Percentiles rank a stretch among this genome's conserved stretches.
Conservation (phyloP, 306 rosid genomes). For the Inga leiocalycina region DNA sequence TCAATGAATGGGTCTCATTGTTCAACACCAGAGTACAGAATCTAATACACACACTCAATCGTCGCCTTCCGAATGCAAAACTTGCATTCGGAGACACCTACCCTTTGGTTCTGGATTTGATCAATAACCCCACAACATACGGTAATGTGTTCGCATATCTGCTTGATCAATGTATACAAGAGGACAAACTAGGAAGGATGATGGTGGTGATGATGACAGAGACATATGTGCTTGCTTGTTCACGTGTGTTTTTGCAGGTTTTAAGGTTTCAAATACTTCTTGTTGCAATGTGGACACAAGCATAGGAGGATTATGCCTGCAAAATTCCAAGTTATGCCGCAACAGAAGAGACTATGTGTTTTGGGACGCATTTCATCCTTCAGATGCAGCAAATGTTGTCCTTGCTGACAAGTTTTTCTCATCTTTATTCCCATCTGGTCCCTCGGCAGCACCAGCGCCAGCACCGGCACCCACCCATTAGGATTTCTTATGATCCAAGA, state of each 20-base stretch:
- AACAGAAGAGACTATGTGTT: slow-evolving; percentile 71
- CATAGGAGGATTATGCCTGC: slow-evolving; percentile 82
- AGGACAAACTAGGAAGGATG: no score
- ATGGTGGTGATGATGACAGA: background rate
- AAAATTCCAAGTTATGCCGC: slow-evolving; percentile 68
- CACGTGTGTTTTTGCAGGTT: slow-evolving; percentile 45
- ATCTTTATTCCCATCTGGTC: slow-evolving; percentile 33
- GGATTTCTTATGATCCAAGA: background rate
- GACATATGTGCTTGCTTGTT: background rate
- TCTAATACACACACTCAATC: slow-evolving; percentile 53
- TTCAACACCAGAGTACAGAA: slow-evolving; percentile 52
- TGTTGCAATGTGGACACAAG: slow-evolving; percentile 82
- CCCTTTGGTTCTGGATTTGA: slow-evolving; percentile 58
- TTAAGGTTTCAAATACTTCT: slow-evolving; percentile 77
- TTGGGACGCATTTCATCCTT: slow-evolving; percentile 95
- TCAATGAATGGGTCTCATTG: slow-evolving; percentile 53
- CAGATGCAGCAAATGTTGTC: slow-evolving; percentile 78
- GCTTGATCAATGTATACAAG: background rate
- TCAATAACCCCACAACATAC: slow-evolving; percentile 52
- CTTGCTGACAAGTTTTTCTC: slow-evolving; percentile 69
- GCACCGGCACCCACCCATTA: slow-evolving; percentile 29
- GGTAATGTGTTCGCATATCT: slow-evolving; percentile 41
- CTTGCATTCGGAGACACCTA: slow-evolving; percentile 69
- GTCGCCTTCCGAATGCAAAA: slow-evolving; percentile 55
- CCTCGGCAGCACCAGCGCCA: slow-evolving; percentile 57